Percentiles rank a stretch among this genome's conserved stretches.
Conservation (phyloP, 768 basidiomycete genomes). For the Mrakia hoshinonis region DNA sequence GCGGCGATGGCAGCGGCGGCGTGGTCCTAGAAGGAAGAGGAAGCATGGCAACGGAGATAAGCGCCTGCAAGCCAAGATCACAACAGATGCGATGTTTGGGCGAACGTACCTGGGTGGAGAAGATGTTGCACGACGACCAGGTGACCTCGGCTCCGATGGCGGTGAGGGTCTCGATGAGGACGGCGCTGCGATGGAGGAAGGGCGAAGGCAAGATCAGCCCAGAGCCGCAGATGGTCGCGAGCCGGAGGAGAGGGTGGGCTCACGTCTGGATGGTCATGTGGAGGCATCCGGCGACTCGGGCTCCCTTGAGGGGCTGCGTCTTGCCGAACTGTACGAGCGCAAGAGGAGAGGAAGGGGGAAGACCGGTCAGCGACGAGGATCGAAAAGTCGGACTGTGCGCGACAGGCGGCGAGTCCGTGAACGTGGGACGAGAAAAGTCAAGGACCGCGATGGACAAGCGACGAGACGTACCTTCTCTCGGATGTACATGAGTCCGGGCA, state of each 20-base stretch:
- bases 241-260: conserved; percentile 11
- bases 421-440: conserved; percentile 14
- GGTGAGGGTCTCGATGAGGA: conserved; percentile 94
- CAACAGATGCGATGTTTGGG: background rate
- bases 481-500: conserved; percentile 79
- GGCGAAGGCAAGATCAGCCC: background rate
- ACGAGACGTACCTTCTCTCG: conserved; percentile 60
- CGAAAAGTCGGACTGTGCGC: conserved; percentile 32
- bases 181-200: conserved; percentile 50
- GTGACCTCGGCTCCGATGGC: conserved; percentile 93
- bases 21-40: conserved; percentile 54
- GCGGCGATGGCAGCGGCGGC: conserved; percentile 97
- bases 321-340: conserved; percentile 54
- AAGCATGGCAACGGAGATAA: background rate
- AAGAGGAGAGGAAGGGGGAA: background rate
- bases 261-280: conserved; percentile 56
- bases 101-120: conserved; percentile 67
- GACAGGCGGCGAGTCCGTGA: background rate
- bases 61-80: background rate
- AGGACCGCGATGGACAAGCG: background rate
- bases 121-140: conserved; percentile 99
- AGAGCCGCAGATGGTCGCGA: background rate
- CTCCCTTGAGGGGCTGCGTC: conserved; percentile 78
- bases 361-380: too few relatives aligned
- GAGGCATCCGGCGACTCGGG: conserved; percentile 93